These are phyloP conservation scores for Basidiobolus meristosporus DNA, from an alignment of 371 early-diverging fungal species.

Conservation along the genomic window DNA sequence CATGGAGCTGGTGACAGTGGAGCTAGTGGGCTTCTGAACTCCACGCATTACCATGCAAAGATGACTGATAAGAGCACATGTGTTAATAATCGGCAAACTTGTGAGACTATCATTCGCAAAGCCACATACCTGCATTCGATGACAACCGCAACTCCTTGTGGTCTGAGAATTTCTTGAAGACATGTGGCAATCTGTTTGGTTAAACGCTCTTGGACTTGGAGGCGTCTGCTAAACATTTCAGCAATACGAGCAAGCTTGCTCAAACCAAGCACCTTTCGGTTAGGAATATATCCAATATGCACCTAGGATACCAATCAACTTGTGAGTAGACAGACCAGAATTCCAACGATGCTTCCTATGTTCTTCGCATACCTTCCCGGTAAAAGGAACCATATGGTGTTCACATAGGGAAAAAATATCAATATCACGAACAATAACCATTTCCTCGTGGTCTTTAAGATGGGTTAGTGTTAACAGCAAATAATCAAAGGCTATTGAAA, in stretches of 20 bases:
- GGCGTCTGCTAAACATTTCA: constrained; percentile 88
- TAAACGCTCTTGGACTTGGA: constrained; percentile 94
- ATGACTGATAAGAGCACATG: constrained; percentile 22
- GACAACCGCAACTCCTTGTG: constrained; percentile 93
- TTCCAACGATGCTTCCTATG: too few species aligned
- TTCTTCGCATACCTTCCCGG: constrained; percentile 72
- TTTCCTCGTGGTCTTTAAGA: constrained; percentile 85
- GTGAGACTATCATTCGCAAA: too few species aligned
- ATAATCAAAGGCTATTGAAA: too few species aligned
- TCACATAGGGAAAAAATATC: constrained; percentile 92
- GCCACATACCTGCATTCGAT: constrained; percentile 86
- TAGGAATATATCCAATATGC: constrained; percentile 91
- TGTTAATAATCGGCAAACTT: background rate
- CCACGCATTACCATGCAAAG: constrained; percentile 92
- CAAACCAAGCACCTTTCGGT: constrained; percentile 84
- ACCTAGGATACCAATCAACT: too few species aligned
- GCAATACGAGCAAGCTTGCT: constrained; percentile 94
- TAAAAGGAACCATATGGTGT: constrained; percentile 96
- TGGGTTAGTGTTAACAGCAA: too few species aligned
- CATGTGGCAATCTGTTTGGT: constrained; percentile 92
- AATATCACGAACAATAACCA: constrained; percentile 93
- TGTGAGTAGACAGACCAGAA: too few species aligned
- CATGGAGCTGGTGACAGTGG: constrained; percentile 90
- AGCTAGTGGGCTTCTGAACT: constrained; percentile 84
- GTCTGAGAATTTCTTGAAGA: constrained; percentile 75